These are phyloP conservation scores for Cylindricascospora bacillispora DNA, from an alignment of 1,139 yeast species.

Conservation along the genomic window DNA sequence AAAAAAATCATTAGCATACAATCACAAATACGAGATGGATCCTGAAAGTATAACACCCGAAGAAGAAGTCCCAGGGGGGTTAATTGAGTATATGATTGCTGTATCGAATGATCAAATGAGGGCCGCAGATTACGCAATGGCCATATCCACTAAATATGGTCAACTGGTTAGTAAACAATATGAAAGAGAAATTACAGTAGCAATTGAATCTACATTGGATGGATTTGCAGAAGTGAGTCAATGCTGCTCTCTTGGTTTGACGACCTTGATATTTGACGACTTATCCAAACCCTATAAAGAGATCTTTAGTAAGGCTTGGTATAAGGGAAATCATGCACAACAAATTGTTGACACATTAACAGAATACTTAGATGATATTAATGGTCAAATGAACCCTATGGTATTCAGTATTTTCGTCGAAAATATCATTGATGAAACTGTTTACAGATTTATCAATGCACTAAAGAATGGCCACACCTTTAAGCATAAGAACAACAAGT, in stretches of 20 bases:
- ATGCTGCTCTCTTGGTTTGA: slow-evolving; percentile 48
- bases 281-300: slow-evolving; percentile 35
- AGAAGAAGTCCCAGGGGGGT: slow-evolving; percentile 59
- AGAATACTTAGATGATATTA: slow-evolving; percentile 60
- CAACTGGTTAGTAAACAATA: slow-evolving; percentile 56
- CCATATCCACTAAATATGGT: slow-evolving; percentile 52
- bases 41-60: slow-evolving; percentile 34
- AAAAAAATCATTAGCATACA: slow-evolving; percentile 33
- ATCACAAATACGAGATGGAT: slow-evolving; percentile 24
- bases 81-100: slow-evolving; percentile 72
- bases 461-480: slow-evolving; percentile 31
- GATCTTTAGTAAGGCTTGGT: slow-evolving; percentile 40
- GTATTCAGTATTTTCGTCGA: slow-evolving; percentile 42
- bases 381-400: slow-evolving; percentile 34
- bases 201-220: slow-evolving; percentile 51
- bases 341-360: slow-evolving; percentile 59
- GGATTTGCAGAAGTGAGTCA: slow-evolving; percentile 73
- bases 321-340: slow-evolving; percentile 38
- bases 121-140: slow-evolving; percentile 70
- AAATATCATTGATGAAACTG: slow-evolving; percentile 37
- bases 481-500: slow-evolving; percentile 30
- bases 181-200: slow-evolving; percentile 40
- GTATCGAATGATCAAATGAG: slow-evolving; percentile 81
- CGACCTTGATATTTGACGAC: slow-evolving; percentile 64
- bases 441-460: slow-evolving; percentile 36